Evolutionary conservation across 192 early-diverging fungal genomes (phyloP), one percentile per base, ranked within the genome.

Genomic region (Allomyces javanicus): DNA sequence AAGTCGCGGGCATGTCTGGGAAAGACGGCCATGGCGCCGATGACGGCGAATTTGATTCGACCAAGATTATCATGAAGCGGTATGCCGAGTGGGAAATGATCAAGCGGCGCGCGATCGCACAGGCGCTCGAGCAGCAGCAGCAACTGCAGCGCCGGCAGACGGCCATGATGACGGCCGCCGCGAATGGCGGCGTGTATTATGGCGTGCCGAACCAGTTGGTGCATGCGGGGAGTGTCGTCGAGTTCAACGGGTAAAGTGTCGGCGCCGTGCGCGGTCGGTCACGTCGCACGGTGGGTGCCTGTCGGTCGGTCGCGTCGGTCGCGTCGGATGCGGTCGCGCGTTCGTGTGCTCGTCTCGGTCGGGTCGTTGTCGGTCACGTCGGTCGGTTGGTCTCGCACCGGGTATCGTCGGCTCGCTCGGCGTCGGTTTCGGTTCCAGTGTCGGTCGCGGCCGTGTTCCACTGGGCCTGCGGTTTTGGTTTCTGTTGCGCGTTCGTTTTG

Each of bases 1-100:
- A 77, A 73, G 79, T 86, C 17, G 75, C 79, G 45, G 86, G 84
- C 55, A 82, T 82, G 67, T 67, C 64, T 12, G 75, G 64, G 62
- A 82, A 84, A 43, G 79, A 76, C 11, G 50, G 4, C 62, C 85
- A 88, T 62, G 82, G 85, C 25, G 76, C 69, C 43, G 78, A 81
- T 25, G 80, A 85, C 19, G 89, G 87, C 44, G 81, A 83, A 68
- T 91, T 87, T 72, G 87, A 88, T 62, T 80, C 78, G 24, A 81
- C 76, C 24, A 75, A 81, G 69, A 85, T 91, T 44, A 76, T 84
- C 61, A 89, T 89, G 86, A 87, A 86, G 72, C 78, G 78, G 24
- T 91, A 58, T 21, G 50, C 50, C 50, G 50, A 58, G 50, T 58
- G 50, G 50, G 50, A 58, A 9, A 4, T 17, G 21, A 58, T 58